A percentile compares a stretch with the other conserved stretches of the same genome.
phyloP scores from a whole-genome alignment of 2,329 filamentous ascomycete genomes.

The Phyllosticta capitalensis region DNA sequence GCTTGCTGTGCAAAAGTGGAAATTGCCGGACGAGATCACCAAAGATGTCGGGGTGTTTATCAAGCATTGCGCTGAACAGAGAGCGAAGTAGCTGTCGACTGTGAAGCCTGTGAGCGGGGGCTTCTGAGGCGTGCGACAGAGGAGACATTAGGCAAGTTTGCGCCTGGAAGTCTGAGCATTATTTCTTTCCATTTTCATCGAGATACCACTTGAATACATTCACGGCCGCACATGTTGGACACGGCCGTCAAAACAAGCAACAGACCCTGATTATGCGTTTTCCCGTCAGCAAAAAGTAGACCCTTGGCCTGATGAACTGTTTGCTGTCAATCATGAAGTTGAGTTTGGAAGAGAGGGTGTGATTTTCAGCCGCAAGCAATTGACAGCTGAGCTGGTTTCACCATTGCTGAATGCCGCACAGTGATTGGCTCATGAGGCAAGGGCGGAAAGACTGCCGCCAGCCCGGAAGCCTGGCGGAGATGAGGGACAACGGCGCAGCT shows the following conservation, averaged over 20 bases:
- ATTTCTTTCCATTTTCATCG: no score
- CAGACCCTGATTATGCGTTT: no score
- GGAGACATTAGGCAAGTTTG: no score
- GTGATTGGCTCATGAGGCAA: not conserved
- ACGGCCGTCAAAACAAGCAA: no score
- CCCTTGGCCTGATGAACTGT: not conserved
- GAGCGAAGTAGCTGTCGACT: not conserved
- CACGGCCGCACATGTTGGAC: no score
- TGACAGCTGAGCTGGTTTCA: not conserved
- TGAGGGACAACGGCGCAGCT: not conserved
- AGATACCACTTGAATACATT: no score
- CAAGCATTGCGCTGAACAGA: constrained; percentile 27
- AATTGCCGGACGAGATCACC: constrained; percentile 52
- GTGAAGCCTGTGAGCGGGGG: not conserved
- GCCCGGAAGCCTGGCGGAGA: not conserved
- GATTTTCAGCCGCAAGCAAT: not conserved
- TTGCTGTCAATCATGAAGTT: not conserved
- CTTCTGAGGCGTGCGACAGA: no score
- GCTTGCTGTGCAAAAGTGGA: constrained; percentile 54
- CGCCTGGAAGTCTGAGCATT: no score
- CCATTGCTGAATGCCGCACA: not conserved
- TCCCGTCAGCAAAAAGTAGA: no score
- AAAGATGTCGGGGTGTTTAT: constrained; percentile 66
- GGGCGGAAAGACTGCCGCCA: not conserved
- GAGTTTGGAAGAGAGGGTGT: not conserved